phyloP scores from a whole-genome alignment of 208 protist genomes.

The Crithidia mellificae region DNA sequence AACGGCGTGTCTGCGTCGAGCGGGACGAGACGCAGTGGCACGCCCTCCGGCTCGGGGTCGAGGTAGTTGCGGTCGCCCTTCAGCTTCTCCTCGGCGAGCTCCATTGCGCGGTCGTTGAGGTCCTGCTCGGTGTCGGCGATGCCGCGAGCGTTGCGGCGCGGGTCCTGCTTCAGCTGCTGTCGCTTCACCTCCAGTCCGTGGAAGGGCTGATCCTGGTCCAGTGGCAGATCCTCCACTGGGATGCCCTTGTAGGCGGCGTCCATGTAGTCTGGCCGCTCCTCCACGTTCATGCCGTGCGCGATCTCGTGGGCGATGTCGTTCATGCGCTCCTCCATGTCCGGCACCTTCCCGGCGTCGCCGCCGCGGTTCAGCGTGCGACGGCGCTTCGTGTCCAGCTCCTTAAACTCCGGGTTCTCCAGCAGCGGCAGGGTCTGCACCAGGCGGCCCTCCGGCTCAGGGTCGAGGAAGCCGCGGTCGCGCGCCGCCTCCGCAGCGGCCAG shows the following conservation, averaged over 20 bases:
- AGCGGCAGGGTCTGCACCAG: constrained; percentile 53
- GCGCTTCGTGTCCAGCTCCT: constrained; percentile 26
- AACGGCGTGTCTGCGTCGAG: constrained; percentile 50
- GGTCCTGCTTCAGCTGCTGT: constrained; percentile 38
- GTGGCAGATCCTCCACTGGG: constrained; percentile 37
- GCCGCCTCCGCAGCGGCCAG: too few species aligned
- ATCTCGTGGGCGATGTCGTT: constrained; percentile 49
- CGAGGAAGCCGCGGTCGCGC: constrained; percentile 49
- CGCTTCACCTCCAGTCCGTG: constrained; percentile 57
- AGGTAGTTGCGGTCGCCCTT: constrained; percentile 48
- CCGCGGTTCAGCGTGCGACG: too few species aligned
- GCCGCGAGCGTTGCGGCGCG: constrained; percentile 17
- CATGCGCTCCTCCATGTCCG: constrained; percentile 44
- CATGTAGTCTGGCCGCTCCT: constrained; percentile 59
- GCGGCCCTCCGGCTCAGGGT: constrained; percentile 51
- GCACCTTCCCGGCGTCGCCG: constrained; percentile 31
- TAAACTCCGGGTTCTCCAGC: constrained; percentile 44
- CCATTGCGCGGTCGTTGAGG: constrained; percentile 32
- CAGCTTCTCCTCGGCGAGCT: constrained; percentile 47
- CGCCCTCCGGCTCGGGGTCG: constrained; percentile 35
- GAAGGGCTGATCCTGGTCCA: constrained; percentile 63
- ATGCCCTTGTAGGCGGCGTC: constrained; percentile 58
- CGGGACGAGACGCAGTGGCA: constrained; percentile 36
- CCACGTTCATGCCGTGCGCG: constrained; percentile 50
- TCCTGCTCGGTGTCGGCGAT: constrained; percentile 29